These are phyloP conservation scores for Solanum clarkiae DNA, from an alignment of 257 asterid genomes.

Conservation along the genomic window DNA sequence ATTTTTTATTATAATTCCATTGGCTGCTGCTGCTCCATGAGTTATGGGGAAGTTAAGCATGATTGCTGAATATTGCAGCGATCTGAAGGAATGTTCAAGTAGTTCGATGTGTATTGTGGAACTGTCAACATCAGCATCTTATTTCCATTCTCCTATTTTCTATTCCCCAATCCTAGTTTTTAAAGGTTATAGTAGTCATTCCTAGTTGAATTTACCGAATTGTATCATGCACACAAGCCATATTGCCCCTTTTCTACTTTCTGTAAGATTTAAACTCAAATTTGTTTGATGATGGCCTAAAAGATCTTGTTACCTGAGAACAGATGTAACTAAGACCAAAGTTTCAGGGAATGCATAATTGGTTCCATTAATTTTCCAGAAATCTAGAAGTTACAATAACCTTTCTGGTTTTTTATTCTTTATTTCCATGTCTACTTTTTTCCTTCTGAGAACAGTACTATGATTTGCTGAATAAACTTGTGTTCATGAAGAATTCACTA, in stretches of 20 bases:
- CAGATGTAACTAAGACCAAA: not conserved
- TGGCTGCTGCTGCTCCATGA: not conserved
- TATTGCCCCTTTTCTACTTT: not conserved
- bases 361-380: not conserved
- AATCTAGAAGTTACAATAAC: not conserved
- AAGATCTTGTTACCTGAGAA: not conserved
- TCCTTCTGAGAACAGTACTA: not conserved
- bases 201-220: not conserved
- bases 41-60: not conserved
- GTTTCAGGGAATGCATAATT: not conserved
- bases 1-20: not conserved
- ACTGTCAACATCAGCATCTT: not conserved
- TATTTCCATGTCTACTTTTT: not conserved
- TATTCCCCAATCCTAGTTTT: not conserved
- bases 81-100: not conserved
- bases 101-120: not conserved
- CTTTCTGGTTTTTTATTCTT: not conserved
- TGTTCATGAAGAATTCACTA: constrained; percentile 85
- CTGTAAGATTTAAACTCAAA: not conserved
- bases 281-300: not conserved
- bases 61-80: not conserved
- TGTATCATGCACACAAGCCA: not conserved
- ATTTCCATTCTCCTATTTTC: not conserved
- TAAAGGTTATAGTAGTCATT: not conserved
- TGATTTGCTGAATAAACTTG: not conserved